A percentile compares a stretch with the other conserved stretches of the same genome.
Conservation (phyloP, 306 rosid species). For the Senna siamea region DNA sequence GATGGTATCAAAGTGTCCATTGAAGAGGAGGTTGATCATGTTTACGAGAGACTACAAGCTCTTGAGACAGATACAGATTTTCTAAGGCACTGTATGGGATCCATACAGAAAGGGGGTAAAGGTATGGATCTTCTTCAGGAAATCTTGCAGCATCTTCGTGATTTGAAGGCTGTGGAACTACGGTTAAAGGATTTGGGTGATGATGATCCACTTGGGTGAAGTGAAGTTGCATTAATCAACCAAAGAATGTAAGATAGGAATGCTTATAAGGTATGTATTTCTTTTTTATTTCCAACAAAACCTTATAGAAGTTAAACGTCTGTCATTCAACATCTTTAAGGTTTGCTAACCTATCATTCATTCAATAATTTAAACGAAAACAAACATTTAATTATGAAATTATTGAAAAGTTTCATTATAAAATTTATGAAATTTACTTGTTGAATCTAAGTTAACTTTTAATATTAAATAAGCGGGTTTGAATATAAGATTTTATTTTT, state of each 20-base stretch:
- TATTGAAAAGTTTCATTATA: no score
- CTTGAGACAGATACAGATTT: conserved; percentile 77
- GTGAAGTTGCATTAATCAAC: conserved; percentile 38
- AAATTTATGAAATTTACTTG: no score
- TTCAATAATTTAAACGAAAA: no score
- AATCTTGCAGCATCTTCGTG: conserved; percentile 71
- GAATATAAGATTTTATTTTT: no score
- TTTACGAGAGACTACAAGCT: conserved; percentile 77
- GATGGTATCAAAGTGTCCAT: conserved; percentile 48
- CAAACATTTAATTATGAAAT: no score
- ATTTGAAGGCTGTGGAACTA: conserved; percentile 65
- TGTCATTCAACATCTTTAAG: not conserved
- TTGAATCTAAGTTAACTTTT: no score
- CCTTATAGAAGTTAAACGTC: not conserved
- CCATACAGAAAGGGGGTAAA: conserved; percentile 69
- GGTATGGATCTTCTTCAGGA: conserved; percentile 76
- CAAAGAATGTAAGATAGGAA: not conserved
- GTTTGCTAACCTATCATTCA: no score
- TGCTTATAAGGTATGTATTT: conserved; percentile 30
- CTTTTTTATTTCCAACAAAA: not conserved
- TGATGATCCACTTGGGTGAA: conserved; percentile 44
- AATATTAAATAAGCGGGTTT: no score
- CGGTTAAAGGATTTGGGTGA: conserved; percentile 43
- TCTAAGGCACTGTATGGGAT: conserved; percentile 67
- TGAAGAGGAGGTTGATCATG: conserved; percentile 79